Conservation (phyloP, 2,329 filamentous ascomycete genomes). For the Magnaporthiopsis rhizophila region DNA sequence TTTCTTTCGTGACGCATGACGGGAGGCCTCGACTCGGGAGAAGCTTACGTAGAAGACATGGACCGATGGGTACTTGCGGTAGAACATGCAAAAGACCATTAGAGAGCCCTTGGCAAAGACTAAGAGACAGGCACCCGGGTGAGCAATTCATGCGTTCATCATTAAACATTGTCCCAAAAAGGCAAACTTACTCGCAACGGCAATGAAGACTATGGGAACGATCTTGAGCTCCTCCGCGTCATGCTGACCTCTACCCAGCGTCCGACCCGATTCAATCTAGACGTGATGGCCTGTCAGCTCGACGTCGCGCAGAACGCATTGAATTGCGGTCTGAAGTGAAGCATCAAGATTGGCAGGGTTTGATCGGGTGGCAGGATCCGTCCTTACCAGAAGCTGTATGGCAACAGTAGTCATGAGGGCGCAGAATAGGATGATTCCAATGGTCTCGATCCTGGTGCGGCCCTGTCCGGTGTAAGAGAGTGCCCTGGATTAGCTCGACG, state of each 20-base stretch:
- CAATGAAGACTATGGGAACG: slow-evolving; percentile 46
- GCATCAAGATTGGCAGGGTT: too few relatives aligned
- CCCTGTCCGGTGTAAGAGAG: slow-evolving; percentile 26
- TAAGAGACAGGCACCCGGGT: slow-evolving; percentile 16
- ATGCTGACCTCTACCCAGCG: slow-evolving; percentile 34
- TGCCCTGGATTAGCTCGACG: not conserved
- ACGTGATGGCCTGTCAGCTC: slow-evolving; percentile 13
- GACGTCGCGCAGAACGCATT: not conserved
- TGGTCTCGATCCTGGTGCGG: slow-evolving; percentile 53
- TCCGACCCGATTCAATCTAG: slow-evolving; percentile 47
- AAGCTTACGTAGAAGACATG: slow-evolving; percentile 43
- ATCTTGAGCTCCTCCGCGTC: slow-evolving; percentile 38
- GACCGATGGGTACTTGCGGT: slow-evolving; percentile 45
- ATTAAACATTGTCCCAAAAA: not conserved
- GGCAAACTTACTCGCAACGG: slow-evolving; percentile 40
- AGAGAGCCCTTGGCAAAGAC: slow-evolving; percentile 43
- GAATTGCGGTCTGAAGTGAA: not conserved
- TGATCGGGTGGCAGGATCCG: not conserved
- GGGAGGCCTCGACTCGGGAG: not conserved
- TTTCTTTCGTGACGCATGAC: not conserved
- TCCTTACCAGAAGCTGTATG: slow-evolving; percentile 48
- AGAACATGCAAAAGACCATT: slow-evolving; percentile 46
- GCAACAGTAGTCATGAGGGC: slow-evolving; percentile 60
- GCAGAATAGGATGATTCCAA: slow-evolving; percentile 59
- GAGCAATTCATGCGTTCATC: not conserved